These are phyloP conservation scores for Dioscorea zingiberensis DNA, from an alignment of 106 monocot genomes.

Conservation along the genomic window DNA sequence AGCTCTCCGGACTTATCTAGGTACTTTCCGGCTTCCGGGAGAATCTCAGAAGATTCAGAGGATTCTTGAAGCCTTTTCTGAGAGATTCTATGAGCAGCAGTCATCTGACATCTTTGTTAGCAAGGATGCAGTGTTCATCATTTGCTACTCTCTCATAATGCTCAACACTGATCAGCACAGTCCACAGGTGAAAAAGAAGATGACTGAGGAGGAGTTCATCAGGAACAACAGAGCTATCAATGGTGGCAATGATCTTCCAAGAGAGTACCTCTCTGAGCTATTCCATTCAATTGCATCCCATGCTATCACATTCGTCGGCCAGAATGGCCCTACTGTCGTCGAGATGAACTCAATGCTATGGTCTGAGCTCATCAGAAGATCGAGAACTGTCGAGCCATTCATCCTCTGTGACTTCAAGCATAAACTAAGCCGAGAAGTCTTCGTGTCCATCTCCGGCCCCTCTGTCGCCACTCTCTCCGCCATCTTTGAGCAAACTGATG, in stretches of 20 bases:
- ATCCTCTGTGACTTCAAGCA: slow-evolving; percentile 57
- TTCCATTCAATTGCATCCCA: slow-evolving; percentile 74
- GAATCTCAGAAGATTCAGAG: slow-evolving; percentile 96
- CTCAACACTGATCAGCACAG: slow-evolving; percentile 95
- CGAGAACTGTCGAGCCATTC: slow-evolving; percentile 41
- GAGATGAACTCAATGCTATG: slow-evolving; percentile 40
- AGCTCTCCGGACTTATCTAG: slow-evolving; percentile 65
- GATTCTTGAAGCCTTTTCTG: slow-evolving; percentile 84
- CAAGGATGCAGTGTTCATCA: slow-evolving; percentile 72
- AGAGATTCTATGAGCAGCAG: slow-evolving; percentile 74
- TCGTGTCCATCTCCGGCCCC: slow-evolving; percentile 67
- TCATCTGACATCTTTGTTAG: slow-evolving; percentile 50
- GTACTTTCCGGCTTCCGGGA: slow-evolving; percentile 82
- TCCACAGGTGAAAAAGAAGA: slow-evolving; percentile 95
- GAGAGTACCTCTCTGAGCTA: slow-evolving; percentile 79
- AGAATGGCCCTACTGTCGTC: background rate
- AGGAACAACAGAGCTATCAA: slow-evolving; percentile 84
- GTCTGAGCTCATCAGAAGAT: slow-evolving; percentile 61
- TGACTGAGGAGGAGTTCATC: slow-evolving; percentile 97
- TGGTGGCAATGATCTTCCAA: slow-evolving; percentile 61
- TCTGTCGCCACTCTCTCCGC: slow-evolving; percentile 62
- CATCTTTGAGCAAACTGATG: slow-evolving; percentile 81
- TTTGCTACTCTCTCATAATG: slow-evolving; percentile 93
- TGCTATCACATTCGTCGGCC: slow-evolving; percentile 52
- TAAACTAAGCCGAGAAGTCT: slow-evolving; percentile 61